Evolutionary conservation across 164 flowering plant genomes (phyloP).

Genomic region (Nelumbo lutea): DNA sequence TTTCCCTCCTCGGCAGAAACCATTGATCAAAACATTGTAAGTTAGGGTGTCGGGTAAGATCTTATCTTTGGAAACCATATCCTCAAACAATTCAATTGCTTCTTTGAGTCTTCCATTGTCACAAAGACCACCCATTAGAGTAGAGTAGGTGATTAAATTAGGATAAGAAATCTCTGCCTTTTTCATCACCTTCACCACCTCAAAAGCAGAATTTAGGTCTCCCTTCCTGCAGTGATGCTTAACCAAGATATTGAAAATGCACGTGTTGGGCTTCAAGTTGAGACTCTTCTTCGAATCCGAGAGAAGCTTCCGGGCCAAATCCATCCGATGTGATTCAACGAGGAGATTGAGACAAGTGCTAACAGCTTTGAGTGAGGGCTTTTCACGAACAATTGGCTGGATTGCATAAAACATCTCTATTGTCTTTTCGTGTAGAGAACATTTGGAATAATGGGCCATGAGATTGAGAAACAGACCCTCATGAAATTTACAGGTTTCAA

Average conservation of each 20-base stretch:
- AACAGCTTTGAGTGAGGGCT: conserved; percentile 76
- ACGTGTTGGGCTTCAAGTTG: conserved; percentile 62
- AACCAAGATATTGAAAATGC: conserved; percentile 82
- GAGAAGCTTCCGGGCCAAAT: conserved; percentile 48
- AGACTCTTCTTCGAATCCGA: conserved; percentile 34
- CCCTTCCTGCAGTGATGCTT: conserved; percentile 78
- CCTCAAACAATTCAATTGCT: conserved; percentile 81
- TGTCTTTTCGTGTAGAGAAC: conserved; percentile 48
- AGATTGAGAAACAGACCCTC: conserved; percentile 75
- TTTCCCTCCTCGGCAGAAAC: conserved; percentile 73
- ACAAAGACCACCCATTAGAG: conserved; percentile 74
- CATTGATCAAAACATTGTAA: conserved; percentile 67
- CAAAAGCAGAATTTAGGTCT: conserved; percentile 60
- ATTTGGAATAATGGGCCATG: conserved; percentile 69
- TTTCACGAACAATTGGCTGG: conserved; percentile 50
- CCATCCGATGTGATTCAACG: conserved; percentile 54
- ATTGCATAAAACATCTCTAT: conserved; percentile 64
- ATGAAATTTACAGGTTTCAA: conserved; percentile 80
- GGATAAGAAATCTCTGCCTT: conserved; percentile 47
- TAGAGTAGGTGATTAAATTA: conserved; percentile 80
- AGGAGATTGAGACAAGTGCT: conserved; percentile 88
- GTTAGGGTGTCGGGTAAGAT: conserved; percentile 76
- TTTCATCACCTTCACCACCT: conserved; percentile 72
- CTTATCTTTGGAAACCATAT: conserved; percentile 67
- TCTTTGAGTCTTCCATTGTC: conserved; percentile 50